Conservation (phyloP, 441 rosid genomes). For the Gossypium schwendimanii region DNA sequence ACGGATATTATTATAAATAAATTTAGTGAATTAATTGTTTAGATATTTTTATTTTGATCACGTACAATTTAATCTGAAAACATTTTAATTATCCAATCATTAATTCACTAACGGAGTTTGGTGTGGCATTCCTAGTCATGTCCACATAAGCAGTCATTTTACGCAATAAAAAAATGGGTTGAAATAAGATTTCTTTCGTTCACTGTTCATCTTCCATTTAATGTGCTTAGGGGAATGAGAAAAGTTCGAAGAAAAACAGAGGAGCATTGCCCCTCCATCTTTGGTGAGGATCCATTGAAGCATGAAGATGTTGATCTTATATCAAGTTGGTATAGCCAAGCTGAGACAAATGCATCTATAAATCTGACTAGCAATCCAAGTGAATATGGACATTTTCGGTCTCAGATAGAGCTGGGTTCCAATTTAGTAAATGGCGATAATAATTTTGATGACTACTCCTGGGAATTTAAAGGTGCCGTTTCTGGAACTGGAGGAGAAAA, state of each 20-base stretch:
- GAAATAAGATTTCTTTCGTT: background rate
- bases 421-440: conserved; percentile 13
- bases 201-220: conserved; percentile 10
- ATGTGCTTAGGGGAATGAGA: conserved; percentile 34
- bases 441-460: conserved; percentile 48
- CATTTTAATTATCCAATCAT: too few relatives aligned
- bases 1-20: too few relatives aligned
- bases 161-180: too few relatives aligned
- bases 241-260: conserved; percentile 29
- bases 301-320: conserved; percentile 33
- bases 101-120: too few relatives aligned
- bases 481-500: conserved; percentile 24
- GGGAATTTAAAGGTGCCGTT: conserved; percentile 61
- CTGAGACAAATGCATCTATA: conserved; percentile 33
- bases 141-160: too few relatives aligned
- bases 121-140: too few relatives aligned
- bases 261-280: conserved; percentile 61
- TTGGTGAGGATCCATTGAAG: conserved; percentile 40
- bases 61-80: too few relatives aligned
- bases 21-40: too few relatives aligned
- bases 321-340: conserved; percentile 66
- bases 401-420: conserved; percentile 15
- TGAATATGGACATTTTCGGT: conserved; percentile 25
- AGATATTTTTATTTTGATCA: too few relatives aligned
- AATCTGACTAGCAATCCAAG: conserved; percentile 24